Evolutionary conservation across 2,329 filamentous ascomycete species (phyloP), one percentile per base, ranked within the genome.

Genomic region (Akanthomyces lecanii): DNA sequence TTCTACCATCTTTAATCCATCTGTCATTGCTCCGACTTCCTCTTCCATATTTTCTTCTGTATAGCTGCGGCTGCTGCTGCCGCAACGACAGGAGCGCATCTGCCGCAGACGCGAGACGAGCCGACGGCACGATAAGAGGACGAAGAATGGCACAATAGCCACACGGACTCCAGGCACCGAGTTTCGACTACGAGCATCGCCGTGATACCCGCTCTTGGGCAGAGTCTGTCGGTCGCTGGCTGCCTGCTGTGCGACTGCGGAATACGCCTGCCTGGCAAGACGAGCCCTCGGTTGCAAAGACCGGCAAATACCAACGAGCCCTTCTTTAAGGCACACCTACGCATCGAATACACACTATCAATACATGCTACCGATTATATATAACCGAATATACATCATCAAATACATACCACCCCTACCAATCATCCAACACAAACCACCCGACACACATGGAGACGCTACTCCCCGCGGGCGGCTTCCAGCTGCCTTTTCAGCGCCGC

Each of bases 401-500:
- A 12, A 57, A 25, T 23, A 23, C 21, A 40, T 5, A 16, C 16
- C 2, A n/a, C 21, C 12, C 33, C 23, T 2, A 30, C 14, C 14
- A 51, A n/a, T 10, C 7, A 14, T n/a, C 16, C 47, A 10, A 7
- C 5, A 33, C 52, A 18, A 25, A 42, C 21, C 23, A 62, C 42
- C 25, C 25, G 45, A 23, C 23, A 28, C 18, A 36, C 65, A 85
- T 84, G 82, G 81, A 81, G 63, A 81, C 80, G 0, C 78, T 82
- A 63, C 69, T 83, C n/a, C 79, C 81, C 11, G 71, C 79, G 54
- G 79, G 79, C 62, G 81, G 81, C 73, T 80, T 83, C 65, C 78
- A 82, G 74, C 75, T 83, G 73, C 81, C 85, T 55, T 82, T 87
- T 64, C 84, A 86, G 72, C 81, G 84, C 65, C 82, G 85, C 61